A percentile compares a stretch with the other conserved stretches of the same genome.
Evolutionary conservation across 2,329 filamentous ascomycete species (phyloP).

Genomic region (Conoideocrella luteorostrata): DNA sequence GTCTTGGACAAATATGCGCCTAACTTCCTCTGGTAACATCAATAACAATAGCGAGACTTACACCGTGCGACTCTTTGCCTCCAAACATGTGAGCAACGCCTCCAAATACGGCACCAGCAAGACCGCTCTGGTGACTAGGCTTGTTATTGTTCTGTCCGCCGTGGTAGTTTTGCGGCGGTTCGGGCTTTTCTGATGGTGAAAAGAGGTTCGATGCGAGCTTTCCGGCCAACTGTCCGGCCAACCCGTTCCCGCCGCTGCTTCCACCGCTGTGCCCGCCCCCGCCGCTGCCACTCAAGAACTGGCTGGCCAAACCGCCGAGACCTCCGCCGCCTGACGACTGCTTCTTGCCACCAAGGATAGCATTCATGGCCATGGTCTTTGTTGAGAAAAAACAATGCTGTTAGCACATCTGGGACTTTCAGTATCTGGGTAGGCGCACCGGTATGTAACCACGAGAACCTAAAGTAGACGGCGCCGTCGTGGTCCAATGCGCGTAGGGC

Average conservation of each 20-base stretch:
- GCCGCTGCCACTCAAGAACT: constrained; percentile 36
- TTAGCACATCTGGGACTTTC: background rate
- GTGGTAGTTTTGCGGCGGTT: constrained; percentile 40
- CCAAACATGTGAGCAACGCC: constrained; percentile 50
- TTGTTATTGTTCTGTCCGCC: constrained; percentile 36
- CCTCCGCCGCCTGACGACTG: constrained; percentile 21
- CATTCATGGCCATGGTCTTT: constrained; percentile 55
- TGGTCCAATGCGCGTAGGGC: too few species aligned
- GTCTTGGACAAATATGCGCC: too few species aligned
- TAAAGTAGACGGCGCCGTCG: too few species aligned
- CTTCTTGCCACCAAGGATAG: constrained; percentile 45
- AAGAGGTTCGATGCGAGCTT: constrained; percentile 51
- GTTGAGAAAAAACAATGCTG: constrained; percentile 2
- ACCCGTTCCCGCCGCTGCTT: constrained; percentile 31
- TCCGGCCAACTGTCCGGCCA: constrained; percentile 50
- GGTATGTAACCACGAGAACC: background rate
- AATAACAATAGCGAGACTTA: constrained; percentile 3
- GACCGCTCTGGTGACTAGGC: constrained; percentile 35
- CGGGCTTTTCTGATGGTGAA: constrained; percentile 40
- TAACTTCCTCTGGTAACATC: too few species aligned
- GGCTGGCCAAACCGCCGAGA: constrained; percentile 36
- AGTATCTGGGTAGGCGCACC: background rate
- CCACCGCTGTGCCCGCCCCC: constrained; percentile 21
- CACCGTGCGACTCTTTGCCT: constrained; percentile 32
- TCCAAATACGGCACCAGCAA: constrained; percentile 49